phyloP scores from a whole-genome alignment of 2,329 filamentous ascomycete species.

The Ophiostoma piceae region DNA sequence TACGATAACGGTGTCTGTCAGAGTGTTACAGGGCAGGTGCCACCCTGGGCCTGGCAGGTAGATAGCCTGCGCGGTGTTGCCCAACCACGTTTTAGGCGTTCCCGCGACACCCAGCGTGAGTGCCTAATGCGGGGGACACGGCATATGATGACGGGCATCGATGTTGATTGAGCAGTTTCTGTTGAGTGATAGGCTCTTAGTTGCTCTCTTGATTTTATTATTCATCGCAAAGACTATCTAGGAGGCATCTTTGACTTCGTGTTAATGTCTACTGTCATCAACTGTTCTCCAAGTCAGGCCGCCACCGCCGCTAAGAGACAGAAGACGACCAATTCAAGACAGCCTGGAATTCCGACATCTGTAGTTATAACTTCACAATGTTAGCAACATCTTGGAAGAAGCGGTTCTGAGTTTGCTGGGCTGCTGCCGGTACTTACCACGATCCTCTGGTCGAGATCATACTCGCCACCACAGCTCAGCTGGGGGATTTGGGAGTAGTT shows the following conservation, averaged over 20 bases:
- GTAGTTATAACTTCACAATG: not conserved
- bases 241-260: not conserved
- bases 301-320: not conserved
- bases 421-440: not conserved
- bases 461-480: conserved; percentile 32
- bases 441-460: conserved; percentile 30
- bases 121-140: not conserved
- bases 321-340: not conserved
- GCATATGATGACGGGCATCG: not conserved
- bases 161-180: not conserved
- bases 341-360: not conserved
- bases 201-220: not conserved
- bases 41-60: not conserved
- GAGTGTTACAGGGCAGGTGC: not conserved
- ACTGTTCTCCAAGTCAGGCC: not conserved
- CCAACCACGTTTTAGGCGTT: not conserved
- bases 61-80: not conserved
- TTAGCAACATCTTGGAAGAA: not conserved
- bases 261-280: not conserved
- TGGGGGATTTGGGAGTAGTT: conserved; percentile 32
- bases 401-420: not conserved
- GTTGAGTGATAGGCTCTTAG: not conserved
- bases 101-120: not conserved
- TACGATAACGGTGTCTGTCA: not conserved
- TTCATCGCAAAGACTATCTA: not conserved